Conservation (phyloP, 192 early-diverging fungal genomes). For the Ambispora gerdemannii region DNA sequence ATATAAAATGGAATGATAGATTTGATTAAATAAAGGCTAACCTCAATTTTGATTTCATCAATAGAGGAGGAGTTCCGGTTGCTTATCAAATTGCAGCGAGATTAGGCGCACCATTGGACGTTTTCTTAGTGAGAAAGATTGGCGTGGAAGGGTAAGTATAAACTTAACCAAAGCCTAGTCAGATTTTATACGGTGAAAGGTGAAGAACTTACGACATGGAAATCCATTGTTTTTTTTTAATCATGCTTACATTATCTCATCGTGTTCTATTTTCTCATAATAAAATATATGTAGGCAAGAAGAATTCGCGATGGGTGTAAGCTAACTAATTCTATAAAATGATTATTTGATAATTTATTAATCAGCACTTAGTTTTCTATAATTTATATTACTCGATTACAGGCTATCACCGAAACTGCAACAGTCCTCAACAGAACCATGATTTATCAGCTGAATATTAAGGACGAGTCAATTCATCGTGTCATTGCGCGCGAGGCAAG, state of each 20-base stretch:
- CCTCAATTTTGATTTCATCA: no score
- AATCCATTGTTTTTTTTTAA: background rate
- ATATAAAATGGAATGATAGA: no score
- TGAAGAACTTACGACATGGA: no score
- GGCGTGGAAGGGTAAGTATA: slow-evolving; percentile 31
- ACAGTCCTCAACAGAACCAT: slow-evolving; percentile 16
- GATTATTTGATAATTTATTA: no score
- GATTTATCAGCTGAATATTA: slow-evolving; percentile 7
- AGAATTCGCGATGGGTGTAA: slow-evolving; percentile 31
- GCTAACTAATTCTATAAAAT: no score
- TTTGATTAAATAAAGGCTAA: no score
- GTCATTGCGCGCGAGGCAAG: slow-evolving; percentile 22
- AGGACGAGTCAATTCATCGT: slow-evolving; percentile 22
- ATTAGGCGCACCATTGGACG: slow-evolving; percentile 26
- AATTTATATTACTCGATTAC: no score
- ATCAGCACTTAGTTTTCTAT: no score
- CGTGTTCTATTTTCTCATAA: no score
- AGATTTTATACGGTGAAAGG: no score
- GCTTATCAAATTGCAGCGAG: slow-evolving; percentile 23
- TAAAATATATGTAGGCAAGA: slow-evolving; percentile 15
- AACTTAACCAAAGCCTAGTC: no score
- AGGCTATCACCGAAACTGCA: slow-evolving; percentile 15
- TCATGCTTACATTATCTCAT: no score
- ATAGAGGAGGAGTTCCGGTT: slow-evolving; percentile 30
- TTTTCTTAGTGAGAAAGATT: slow-evolving; percentile 31